Base-by-base conservation (phyloP, 345 rosid species). In the Linum trigynum region DNA sequence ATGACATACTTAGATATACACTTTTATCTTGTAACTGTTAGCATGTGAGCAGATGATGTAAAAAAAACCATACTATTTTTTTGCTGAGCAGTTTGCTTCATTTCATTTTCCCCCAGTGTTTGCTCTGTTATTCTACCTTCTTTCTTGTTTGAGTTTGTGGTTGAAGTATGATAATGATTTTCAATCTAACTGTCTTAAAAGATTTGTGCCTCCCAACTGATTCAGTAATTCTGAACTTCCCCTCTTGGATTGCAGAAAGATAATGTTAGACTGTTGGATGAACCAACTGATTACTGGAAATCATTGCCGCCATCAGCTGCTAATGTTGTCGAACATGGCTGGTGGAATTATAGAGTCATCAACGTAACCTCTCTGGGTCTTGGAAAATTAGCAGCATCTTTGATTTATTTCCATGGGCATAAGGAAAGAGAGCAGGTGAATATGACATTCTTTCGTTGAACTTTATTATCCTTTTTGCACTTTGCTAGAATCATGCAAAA, bases 361-460 rank as follows among this genome's bases (percentile, higher is more conserved):
- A 74, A 73, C 39, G 88, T 95, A 71, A 72, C 74, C 65, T 86
- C 87, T 69, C 82, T 62, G 51, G 98, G 98, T 73, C 38, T 66
- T 67, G 98, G 94, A 77, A 81, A 84, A 64, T 40, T 92, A 59
- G 74, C 77, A 23, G 90, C 97, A 77, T 77, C 97, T 66, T 80
- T 92, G 73, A 81, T 85, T 51, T 89, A 86, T 74, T 81, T 74
- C 71, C 77, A 70, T 65, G 84, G 79, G 68, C 74, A 72, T 67
- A 73, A 66, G 51, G 84, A 75, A 64, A 67, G 70, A 63, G 87
- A 79, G 76, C 79, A 89, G 91, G 98, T 84, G 77, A 65, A 69
- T 58, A 68, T 67, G 45, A 11, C 59, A 17, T 59, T 38, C 59
- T 50, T 37, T 64, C 55, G 35, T 53, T 5, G 7, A 14, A 40